Percentiles rank a stretch among this genome's conserved stretches.
Evolutionary conservation across 1,139 yeast genomes (phyloP).

Genomic region (Torulaspora pretoriensis): DNA sequence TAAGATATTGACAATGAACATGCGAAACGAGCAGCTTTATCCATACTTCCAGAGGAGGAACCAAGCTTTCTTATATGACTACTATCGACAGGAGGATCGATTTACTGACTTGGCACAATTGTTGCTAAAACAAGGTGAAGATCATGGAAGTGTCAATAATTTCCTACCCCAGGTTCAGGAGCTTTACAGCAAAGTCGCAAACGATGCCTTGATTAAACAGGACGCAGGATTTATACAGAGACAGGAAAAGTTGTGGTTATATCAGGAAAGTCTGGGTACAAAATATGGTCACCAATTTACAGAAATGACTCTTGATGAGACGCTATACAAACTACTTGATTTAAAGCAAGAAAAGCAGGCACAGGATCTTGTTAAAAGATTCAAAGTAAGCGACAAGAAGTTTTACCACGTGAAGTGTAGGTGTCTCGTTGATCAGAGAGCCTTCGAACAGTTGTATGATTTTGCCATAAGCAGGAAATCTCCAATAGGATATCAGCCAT

Average conservation of each 20-base stretch:
- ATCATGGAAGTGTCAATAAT: conserved; percentile 19
- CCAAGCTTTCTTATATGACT: conserved; percentile 45
- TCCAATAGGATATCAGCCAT: conserved; percentile 70
- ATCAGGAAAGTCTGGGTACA: conserved; percentile 51
- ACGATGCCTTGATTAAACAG: conserved; percentile 29
- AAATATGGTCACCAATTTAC: conserved; percentile 55
- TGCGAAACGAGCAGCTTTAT: conserved; percentile 44
- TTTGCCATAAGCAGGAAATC: conserved; percentile 51
- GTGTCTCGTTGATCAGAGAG: conserved; percentile 47
- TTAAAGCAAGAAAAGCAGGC: conserved; percentile 61
- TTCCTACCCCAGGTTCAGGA: conserved; percentile 33
- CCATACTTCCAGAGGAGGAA: conserved; percentile 39
- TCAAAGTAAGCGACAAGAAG: conserved; percentile 60
- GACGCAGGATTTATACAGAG: conserved; percentile 41
- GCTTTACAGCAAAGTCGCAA: conserved; percentile 26
- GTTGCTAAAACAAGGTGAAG: conserved; percentile 33
- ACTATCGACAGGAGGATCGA: conserved; percentile 58
- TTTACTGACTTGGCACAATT: conserved; percentile 45
- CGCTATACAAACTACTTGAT: conserved; percentile 51
- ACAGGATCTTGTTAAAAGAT: conserved; percentile 51
- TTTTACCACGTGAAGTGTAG: conserved; percentile 60
- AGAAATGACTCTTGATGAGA: conserved; percentile 51
- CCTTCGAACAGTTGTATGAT: conserved; percentile 58
- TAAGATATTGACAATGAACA: conserved; percentile 45
- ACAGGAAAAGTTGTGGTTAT: conserved; percentile 48